Percentiles rank a stretch among this genome's conserved stretches.
These are phyloP conservation scores for Acanthamoeba culbertsoni DNA, from an alignment of 208 protist species.

Conservation along the genomic window DNA sequence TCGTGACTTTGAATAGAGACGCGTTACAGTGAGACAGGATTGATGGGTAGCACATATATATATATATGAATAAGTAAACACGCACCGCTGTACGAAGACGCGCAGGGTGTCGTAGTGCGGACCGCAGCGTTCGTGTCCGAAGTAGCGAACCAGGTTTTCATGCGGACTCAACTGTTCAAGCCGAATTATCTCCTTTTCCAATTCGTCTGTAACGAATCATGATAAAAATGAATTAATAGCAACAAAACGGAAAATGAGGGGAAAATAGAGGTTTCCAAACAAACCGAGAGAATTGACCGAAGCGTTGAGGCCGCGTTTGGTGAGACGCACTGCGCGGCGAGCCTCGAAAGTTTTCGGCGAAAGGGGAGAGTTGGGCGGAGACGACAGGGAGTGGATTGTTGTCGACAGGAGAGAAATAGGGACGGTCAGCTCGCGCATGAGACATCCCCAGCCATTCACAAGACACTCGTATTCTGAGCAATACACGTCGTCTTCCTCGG, in stretches of 20 bases:
- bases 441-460: not conserved
- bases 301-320: not conserved
- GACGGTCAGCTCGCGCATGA: not conserved
- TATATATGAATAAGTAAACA: not conserved
- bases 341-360: not conserved
- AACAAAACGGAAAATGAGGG: not conserved
- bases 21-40: not conserved
- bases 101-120: not conserved
- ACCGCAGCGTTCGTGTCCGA: not conserved
- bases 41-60: not conserved
- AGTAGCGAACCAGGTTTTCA: not conserved
- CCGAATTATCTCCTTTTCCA: not conserved
- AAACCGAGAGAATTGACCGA: not conserved
- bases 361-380: not conserved
- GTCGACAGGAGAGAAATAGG: not conserved
- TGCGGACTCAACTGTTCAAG: not conserved
- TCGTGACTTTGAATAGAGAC: not conserved
- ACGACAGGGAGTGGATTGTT: not conserved
- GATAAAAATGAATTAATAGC: not conserved
- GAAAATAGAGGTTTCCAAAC: not conserved
- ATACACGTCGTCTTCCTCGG: not conserved
- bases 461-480: not conserved
- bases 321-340: not conserved
- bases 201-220: not conserved
- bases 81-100: not conserved